Percentiles rank a stretch among this genome's conserved stretches.
Evolutionary conservation across 495 filamentous ascomycete species (phyloP).

Genomic region (Neurospora sp.): DNA sequence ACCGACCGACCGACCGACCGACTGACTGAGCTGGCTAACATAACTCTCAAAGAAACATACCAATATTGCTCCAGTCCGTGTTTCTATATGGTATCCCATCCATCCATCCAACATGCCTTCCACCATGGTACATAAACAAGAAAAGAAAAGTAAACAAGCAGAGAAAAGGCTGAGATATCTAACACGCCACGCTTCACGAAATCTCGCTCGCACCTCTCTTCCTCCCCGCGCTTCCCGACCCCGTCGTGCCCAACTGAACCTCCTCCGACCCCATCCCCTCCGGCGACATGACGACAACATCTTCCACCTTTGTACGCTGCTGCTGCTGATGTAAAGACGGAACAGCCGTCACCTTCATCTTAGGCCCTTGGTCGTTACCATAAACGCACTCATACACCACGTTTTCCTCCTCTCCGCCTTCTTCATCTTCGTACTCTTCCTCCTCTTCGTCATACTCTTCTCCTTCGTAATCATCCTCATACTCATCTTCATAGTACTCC

Average conservation of each 20-base stretch:
- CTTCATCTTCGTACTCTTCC: conserved; percentile 20
- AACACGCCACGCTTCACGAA: not conserved
- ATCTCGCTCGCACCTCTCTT: conserved; percentile 3
- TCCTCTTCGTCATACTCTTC: conserved; percentile 16
- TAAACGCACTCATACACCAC: conserved; percentile 5
- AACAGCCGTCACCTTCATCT: not conserved
- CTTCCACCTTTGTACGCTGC: not conserved
- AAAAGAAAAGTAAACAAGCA: not conserved
- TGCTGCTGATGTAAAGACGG: not conserved
- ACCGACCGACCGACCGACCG: not conserved
- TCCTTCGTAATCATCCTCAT: conserved; percentile 11
- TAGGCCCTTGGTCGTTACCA: not conserved
- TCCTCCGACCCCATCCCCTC: conserved; percentile 9
- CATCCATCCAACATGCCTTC: not conserved
- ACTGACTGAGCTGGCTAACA: not conserved
- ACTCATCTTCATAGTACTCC: conserved; percentile 4
- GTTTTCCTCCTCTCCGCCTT: conserved; percentile 4
- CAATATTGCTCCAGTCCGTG: not conserved
- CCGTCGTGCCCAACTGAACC: conserved; percentile 13
- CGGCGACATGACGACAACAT: not conserved
- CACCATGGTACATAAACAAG: not conserved
- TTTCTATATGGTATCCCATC: not conserved
- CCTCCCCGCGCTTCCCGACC: conserved; percentile 12
- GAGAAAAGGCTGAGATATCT: not conserved
- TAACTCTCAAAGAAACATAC: not conserved